Conservation (phyloP, 495 filamentous ascomycete species). For the Aspergillus haitiensis region DNA sequence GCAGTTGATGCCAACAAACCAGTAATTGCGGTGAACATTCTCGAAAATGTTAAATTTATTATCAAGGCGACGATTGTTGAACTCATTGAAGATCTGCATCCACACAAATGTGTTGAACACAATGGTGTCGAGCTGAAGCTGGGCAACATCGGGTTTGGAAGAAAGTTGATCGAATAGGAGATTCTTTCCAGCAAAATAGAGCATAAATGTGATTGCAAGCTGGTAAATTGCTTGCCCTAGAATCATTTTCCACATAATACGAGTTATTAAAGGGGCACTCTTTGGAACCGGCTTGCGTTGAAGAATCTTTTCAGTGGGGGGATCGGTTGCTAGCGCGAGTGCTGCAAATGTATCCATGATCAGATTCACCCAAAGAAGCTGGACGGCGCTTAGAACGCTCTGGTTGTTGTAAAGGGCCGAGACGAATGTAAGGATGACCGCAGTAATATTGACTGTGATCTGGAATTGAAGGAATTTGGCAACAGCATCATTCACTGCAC, state of each 20-base stretch:
- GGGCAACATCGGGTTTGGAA: slow-evolving; percentile 44
- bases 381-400: slow-evolving; percentile 80
- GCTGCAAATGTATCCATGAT: slow-evolving; percentile 95
- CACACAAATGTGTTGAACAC: slow-evolving; percentile 95
- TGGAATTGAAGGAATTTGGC: slow-evolving; percentile 92
- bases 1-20: slow-evolving; percentile 78
- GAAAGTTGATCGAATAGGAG: slow-evolving; percentile 48
- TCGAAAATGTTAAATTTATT: slow-evolving; percentile 91
- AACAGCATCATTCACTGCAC: slow-evolving; percentile 87
- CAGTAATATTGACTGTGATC: slow-evolving; percentile 88
- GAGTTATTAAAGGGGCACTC: slow-evolving; percentile 70
- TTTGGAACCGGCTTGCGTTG: slow-evolving; percentile 84
- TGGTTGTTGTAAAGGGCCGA: slow-evolving; percentile 73
- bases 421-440: slow-evolving; percentile 79
- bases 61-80: slow-evolving; percentile 88
- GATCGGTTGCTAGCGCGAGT: slow-evolving; percentile 81
- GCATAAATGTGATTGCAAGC: slow-evolving; percentile 70
- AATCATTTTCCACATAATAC: slow-evolving; percentile 97
- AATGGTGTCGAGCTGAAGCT: slow-evolving; percentile 62
- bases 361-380: slow-evolving; percentile 88
- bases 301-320: slow-evolving; percentile 74
- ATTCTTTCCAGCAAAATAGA: slow-evolving; percentile 67
- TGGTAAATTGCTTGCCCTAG: slow-evolving; percentile 83
- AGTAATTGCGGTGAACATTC: slow-evolving; percentile 72
- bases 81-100: slow-evolving; percentile 97